phyloP scores from a whole-genome alignment of 306 rosid genomes.

The Corylus americana region DNA sequence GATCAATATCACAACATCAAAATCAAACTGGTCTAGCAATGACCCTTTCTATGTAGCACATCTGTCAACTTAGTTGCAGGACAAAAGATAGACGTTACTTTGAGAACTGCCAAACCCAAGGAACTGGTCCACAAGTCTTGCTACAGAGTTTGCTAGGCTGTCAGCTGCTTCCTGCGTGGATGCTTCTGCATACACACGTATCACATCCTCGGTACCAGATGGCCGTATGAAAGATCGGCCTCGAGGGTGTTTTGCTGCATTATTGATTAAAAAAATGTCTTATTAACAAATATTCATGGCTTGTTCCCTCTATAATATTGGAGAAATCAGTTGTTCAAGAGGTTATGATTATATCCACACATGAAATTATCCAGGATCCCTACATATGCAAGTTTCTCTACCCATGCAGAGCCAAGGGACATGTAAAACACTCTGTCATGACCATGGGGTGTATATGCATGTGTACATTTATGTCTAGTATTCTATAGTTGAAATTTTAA shows the following conservation, averaged over 20 bases:
- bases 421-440: too few species aligned
- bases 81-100: not conserved
- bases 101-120: conserved; percentile 44
- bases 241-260: conserved; percentile 62
- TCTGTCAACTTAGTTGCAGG: not conserved
- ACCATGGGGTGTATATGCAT: too few species aligned
- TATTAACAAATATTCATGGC: conserved; percentile 8
- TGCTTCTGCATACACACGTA: conserved; percentile 90
- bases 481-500: too few species aligned
- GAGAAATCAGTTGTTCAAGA: not conserved
- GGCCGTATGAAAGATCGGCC: conserved; percentile 93
- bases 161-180: conserved; percentile 73
- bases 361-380: too few species aligned
- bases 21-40: not conserved
- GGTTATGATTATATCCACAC: too few species aligned
- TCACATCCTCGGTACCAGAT: conserved; percentile 94
- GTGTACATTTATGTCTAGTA: too few species aligned
- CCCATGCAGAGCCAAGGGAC: too few species aligned
- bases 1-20: not conserved
- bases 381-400: too few species aligned
- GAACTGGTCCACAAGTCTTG: conserved; percentile 64
- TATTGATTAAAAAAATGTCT: conserved; percentile 26
- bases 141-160: conserved; percentile 63
- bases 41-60: not conserved
- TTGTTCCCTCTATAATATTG: not conserved